Evolutionary conservation across 768 basidiomycete species (phyloP).

Genomic region (Lentinus brumalis): DNA sequence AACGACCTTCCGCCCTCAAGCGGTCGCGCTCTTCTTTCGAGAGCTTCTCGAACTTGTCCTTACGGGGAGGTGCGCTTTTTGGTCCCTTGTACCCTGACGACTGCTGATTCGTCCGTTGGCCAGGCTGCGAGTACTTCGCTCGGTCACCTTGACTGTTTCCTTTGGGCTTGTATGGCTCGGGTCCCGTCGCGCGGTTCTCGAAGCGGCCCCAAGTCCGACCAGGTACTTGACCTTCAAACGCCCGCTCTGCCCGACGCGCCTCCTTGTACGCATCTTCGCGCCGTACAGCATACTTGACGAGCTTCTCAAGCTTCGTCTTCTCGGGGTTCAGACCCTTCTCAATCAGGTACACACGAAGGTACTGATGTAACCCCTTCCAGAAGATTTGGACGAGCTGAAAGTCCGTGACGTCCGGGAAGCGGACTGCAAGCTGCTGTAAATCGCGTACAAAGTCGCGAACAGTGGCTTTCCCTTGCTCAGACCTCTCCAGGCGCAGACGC

Average conservation of each 20-base stretch:
- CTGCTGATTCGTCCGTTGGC: not conserved
- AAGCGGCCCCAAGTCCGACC: conserved; percentile 6
- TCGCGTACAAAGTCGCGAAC: conserved; percentile 24
- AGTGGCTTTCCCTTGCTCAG: conserved; percentile 3
- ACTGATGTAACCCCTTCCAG: conserved; percentile 16
- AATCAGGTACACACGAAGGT: conserved; percentile 21
- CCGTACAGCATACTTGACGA: not conserved
- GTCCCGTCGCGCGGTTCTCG: not conserved
- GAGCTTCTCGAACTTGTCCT: not conserved
- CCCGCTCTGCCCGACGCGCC: not conserved
- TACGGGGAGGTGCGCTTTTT: not conserved
- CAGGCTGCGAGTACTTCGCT: not conserved
- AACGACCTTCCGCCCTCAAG: conserved; percentile 8
- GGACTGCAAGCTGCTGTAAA: conserved; percentile 22
- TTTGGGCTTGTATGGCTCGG: not conserved
- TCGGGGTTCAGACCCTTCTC: conserved; percentile 21
- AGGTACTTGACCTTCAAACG: not conserved
- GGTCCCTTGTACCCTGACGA: not conserved
- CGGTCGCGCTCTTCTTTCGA: conserved; percentile 3
- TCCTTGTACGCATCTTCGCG: not conserved
- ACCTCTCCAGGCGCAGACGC: not conserved
- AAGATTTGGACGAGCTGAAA: conserved; percentile 17
- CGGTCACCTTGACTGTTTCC: not conserved
- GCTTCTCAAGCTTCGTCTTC: not conserved
- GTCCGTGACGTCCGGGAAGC: conserved; percentile 19